Base-by-base conservation (phyloP, 2,329 filamentous ascomycete genomes). In the Aureobasidium sp. region DNA sequence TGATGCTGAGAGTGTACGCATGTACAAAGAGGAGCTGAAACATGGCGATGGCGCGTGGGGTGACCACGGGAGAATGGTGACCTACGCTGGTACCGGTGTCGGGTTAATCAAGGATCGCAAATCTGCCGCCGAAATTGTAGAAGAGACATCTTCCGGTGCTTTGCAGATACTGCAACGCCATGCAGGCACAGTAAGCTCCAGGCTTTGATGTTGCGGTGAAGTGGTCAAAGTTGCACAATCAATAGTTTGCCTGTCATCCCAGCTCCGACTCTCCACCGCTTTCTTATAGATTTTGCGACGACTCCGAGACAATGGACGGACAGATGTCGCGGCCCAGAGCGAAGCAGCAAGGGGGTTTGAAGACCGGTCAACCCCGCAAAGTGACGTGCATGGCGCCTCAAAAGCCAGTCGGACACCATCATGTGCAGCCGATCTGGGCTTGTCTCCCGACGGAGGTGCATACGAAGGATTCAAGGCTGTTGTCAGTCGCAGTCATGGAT, bases 11-110 rank as follows among this genome's bases (percentile, higher is more conserved):
- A 78, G 77, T 61, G 75, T 72, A 61, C 71, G 65, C 60, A 63
- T 75, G 53, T 77, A 79, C 71, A 68, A 75, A 29, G 71, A 78
- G 65, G 83, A 67, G 71, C 75, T 65, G 74, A 70, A 58, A 79
- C 74, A 78, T 2, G 79, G 82, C 70, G 70, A 70, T 25, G 75
- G 80, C 59, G 80, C n/a, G n/a, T 41, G 80, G 76, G 63, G 55
- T 4, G 61, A 66, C 0, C 69, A 78, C 25, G 82, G 79, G 3
- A 77, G 84, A 66, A 75, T 85, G 74, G 84, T 82, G 7, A 82
- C 82, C 15, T 87, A 85, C 75, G 84, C 82, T 7, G 85, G 84
- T 2, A 82, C 80, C 29, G 84, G 78, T 0, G 80, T 87, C 20
- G 85, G 85, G 0, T 71, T 87, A 64, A 76, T 87, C 2, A 80